phyloP scores from a whole-genome alignment of 108 stramenopile species.

The Discostella stelligeroides region DNA sequence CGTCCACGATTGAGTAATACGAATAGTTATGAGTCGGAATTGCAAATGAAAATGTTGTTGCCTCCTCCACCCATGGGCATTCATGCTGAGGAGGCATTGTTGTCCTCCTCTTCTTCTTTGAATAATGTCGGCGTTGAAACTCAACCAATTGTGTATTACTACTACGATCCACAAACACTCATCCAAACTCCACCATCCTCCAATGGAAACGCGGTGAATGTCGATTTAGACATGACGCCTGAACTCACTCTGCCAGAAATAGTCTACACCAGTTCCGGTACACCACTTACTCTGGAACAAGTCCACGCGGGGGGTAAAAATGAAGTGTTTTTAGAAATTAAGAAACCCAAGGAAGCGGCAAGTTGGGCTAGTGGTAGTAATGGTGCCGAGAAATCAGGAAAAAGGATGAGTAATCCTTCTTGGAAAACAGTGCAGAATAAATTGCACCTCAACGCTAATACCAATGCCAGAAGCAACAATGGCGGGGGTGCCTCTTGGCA shows the following conservation, averaged over 20 bases:
- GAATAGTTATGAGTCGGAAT: not conserved
- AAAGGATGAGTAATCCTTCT: too few relatives aligned
- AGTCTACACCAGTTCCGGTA: constrained; percentile 30
- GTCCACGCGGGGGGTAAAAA: constrained; percentile 32
- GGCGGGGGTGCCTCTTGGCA: not conserved
- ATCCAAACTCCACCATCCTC: not conserved
- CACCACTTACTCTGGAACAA: constrained; percentile 8
- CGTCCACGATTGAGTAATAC: constrained; percentile 14
- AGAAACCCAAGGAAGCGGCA: constrained; percentile 1
- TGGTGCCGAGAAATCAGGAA: not conserved
- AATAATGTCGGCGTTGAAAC: not conserved
- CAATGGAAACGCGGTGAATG: not conserved
- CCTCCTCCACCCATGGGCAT: constrained; percentile 14
- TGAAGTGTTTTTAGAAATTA: constrained; percentile 38
- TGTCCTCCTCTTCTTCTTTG: not conserved
- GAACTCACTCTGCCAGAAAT: constrained; percentile 40
- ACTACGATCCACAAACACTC: constrained; percentile 38
- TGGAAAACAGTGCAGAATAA: constrained; percentile 13
- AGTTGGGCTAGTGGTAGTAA: constrained; percentile 18
- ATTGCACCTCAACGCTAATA: not conserved
- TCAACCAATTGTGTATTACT: constrained; percentile 27
- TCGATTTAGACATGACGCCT: not conserved
- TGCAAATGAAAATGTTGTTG: not conserved
- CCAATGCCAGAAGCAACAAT: not conserved
- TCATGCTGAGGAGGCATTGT: too few relatives aligned